phyloP scores from a whole-genome alignment of 805 yeast genomes.

The Sporopachydermia lactativora region DNA sequence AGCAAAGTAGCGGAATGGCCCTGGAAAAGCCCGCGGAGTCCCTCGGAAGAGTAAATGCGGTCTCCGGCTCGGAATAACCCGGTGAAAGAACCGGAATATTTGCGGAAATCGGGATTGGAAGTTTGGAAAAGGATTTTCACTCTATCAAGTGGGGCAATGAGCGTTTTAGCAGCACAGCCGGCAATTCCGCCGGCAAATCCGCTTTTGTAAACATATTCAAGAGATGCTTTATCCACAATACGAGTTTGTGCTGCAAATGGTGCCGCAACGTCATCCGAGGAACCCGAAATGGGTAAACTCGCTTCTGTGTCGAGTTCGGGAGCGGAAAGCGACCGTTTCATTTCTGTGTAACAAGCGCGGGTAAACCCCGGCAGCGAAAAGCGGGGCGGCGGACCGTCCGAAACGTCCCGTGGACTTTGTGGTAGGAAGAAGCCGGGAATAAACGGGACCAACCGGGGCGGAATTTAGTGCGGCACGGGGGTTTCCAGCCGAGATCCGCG shows the following conservation, averaged over 20 bases:
- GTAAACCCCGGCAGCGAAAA: too few species aligned
- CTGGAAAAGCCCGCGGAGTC: conserved; percentile 71
- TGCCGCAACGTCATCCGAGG: background rate
- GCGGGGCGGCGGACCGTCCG: too few species aligned
- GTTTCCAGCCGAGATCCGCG: too few species aligned
- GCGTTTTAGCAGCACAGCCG: conserved; percentile 90
- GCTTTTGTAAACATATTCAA: conserved; percentile 68
- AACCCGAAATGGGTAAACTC: background rate
- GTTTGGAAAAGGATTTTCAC: conserved; percentile 94
- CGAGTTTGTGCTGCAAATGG: conserved; percentile 1
- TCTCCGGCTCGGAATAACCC: conserved; percentile 67
- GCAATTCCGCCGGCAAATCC: conserved; percentile 94
- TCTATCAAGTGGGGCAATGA: conserved; percentile 90
- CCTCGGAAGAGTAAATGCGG: conserved; percentile 55
- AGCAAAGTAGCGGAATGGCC: conserved; percentile 92
- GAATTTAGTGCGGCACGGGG: too few species aligned
- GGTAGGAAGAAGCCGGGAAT: too few species aligned
- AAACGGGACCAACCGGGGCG: too few species aligned
- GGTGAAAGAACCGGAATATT: conserved; percentile 63
- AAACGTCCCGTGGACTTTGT: too few species aligned
- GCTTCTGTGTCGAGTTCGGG: background rate
- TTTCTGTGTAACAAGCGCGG: conserved; percentile 1
- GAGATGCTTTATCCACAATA: conserved; percentile 46
- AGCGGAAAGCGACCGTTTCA: background rate
- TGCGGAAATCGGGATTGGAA: conserved; percentile 73